Base-by-base conservation (phyloP, 768 basidiomycete genomes). In the Jaapia argillacea region DNA sequence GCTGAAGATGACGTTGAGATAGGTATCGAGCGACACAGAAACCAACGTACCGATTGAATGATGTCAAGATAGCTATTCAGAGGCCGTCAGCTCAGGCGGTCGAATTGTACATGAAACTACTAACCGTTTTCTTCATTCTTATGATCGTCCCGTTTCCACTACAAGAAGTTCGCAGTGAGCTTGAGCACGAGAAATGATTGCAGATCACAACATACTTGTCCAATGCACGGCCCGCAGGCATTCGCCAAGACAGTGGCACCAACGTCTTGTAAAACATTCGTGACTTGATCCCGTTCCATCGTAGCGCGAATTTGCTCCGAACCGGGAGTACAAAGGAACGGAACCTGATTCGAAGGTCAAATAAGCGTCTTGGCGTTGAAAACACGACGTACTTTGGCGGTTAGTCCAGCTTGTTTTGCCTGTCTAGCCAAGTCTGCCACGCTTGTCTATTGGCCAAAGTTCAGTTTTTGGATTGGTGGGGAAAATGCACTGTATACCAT, bases 161-260 rank as follows among this genome's bases (percentile, higher is more conserved):
- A 43, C 7, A 43, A 46, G 5, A 25, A 49, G 21, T 23, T n/a
- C n/a, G n/a, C n/a, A n/a, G n/a, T n/a, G 24, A 13, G 13, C 26
- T 22, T 42, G 27, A 24, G 24, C 20, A 41, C 7, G 22, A 35
- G 18, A 27, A 16, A 47, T 22, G 14, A 39, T 5, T 21, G 36
- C 43, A 26, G 22, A 39, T 49, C 12, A 31, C 24, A 13, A 50
- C 67, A 25, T 51, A 81, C 85, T 65, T 97, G 94, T 37, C 96
- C 96, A 53, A 98, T 99, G 59, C 96, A 99, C 21, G 96, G 96
- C 41, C 96, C 96, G 52, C 96, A 99, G 3, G 96, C 96, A 61
- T 99, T 99, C 4, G 96, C 93, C 26, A 99, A 71, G 20, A 99
- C 94, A 41, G 82, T 71, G 2, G 87, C 96, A n/a, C 96, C 96